phyloP scores from a whole-genome alignment of 768 basidiomycete genomes.

The Amanita rimosa region DNA sequence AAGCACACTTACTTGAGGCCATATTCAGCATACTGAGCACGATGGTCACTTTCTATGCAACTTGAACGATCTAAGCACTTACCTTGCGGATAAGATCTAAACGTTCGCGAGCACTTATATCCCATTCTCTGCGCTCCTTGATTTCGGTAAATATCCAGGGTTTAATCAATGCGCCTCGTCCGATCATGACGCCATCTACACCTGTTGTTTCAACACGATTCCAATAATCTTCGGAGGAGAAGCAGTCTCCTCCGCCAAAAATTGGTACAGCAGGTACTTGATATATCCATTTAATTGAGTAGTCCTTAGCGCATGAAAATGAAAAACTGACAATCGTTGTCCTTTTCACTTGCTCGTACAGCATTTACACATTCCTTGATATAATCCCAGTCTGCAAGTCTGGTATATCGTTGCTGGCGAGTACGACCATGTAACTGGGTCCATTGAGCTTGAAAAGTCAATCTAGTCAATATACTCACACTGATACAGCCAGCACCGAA shows the following conservation, averaged over 20 bases:
- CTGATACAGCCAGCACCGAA: constrained; percentile 36
- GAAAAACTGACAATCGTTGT: constrained; percentile 50
- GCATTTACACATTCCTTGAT: constrained; percentile 79
- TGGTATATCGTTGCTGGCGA: constrained; percentile 88
- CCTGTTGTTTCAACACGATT: constrained; percentile 63
- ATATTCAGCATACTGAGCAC: constrained; percentile 70
- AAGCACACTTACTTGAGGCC: constrained; percentile 39
- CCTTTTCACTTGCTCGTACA: constrained; percentile 58
- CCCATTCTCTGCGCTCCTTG: constrained; percentile 88
- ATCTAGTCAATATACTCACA: constrained; percentile 15
- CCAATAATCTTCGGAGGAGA: constrained; percentile 80
- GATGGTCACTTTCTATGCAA: not conserved
- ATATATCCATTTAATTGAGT: not conserved
- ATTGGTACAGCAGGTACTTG: constrained; percentile 84
- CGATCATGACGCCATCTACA: constrained; percentile 95
- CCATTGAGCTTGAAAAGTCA: not conserved
- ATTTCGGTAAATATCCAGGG: constrained; percentile 96
- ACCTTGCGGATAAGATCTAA: constrained; percentile 73
- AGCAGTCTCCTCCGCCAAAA: constrained; percentile 94
- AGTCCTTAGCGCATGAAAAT: not conserved
- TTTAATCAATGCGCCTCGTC: constrained; percentile 90
- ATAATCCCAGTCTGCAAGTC: constrained; percentile 91
- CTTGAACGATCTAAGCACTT: constrained; percentile 8
- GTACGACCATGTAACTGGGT: constrained; percentile 89
- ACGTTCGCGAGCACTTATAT: constrained; percentile 78